These are phyloP conservation scores for Scalesia atractyloides DNA, from an alignment of 129 eudicot species.

Conservation along the genomic window DNA sequence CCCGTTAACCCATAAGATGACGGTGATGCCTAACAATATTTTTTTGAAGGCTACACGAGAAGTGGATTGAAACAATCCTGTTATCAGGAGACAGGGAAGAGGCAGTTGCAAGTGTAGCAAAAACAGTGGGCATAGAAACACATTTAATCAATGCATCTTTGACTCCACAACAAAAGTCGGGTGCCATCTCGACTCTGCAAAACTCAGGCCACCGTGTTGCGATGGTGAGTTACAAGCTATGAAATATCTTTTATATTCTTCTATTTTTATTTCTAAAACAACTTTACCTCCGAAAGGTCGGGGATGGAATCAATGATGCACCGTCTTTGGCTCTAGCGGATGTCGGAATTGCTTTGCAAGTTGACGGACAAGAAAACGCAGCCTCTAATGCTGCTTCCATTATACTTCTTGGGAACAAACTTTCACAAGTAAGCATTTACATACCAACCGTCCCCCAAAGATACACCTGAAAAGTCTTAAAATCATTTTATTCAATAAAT, in stretches of 20 bases:
- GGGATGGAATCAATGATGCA: slow-evolving; percentile 96
- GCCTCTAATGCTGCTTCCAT: slow-evolving; percentile 97
- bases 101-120: slow-evolving; percentile 97
- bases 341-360: slow-evolving; percentile 91
- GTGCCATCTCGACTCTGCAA: slow-evolving; percentile 65
- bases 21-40: slow-evolving; percentile 7
- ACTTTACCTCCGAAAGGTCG: slow-evolving; percentile 50
- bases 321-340: slow-evolving; percentile 97
- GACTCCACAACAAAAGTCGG: slow-evolving; percentile 89
- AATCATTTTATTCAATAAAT: neutral
- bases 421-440: slow-evolving; percentile 66
- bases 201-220: slow-evolving; percentile 79
- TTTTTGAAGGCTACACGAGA: slow-evolving; percentile 61
- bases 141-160: slow-evolving; percentile 70
- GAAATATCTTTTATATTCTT: neutral
- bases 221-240: slow-evolving; percentile 51
- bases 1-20: neutral
- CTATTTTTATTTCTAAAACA: neutral
- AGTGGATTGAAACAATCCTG: slow-evolving; percentile 66
- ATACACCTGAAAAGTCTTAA: neutral
- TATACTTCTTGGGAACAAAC: slow-evolving; percentile 84
- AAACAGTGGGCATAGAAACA: slow-evolving; percentile 61
- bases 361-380: slow-evolving; percentile 90
- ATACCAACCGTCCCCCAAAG: neutral
- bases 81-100: slow-evolving; percentile 99